Conservation (phyloP, 352 stramenopile genomes). For the Phytophthora agathidicida region DNA sequence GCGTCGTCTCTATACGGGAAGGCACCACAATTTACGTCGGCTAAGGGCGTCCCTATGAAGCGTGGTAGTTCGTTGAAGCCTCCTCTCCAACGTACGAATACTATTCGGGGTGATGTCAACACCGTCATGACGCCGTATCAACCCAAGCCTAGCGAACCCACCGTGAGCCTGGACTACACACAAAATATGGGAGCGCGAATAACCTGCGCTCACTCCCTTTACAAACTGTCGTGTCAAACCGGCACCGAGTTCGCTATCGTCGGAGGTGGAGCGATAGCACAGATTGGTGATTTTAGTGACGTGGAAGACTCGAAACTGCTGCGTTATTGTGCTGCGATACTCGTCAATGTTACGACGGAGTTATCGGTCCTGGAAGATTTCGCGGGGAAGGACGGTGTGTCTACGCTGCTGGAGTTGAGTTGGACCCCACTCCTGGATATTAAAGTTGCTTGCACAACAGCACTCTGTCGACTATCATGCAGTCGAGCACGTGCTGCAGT, state of each 20-base stretch:
- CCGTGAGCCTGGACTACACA: constrained; percentile 1
- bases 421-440: constrained; percentile 72
- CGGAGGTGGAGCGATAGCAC: constrained; percentile 57
- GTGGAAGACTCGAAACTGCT: constrained; percentile 60
- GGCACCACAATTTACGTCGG: background rate
- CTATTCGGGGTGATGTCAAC: constrained; percentile 46
- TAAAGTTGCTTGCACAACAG: constrained; percentile 70
- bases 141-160: constrained; percentile 3
- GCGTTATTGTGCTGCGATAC: constrained; percentile 62
- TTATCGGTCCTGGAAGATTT: constrained; percentile 51
- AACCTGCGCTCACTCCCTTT: constrained; percentile 76
- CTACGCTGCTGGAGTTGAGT: constrained; percentile 69
- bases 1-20: constrained; percentile 1
- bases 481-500: constrained; percentile 36
- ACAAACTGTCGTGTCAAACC: constrained; percentile 77
- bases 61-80: constrained; percentile 6
- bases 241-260: constrained; percentile 69
- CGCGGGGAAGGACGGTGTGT: constrained; percentile 53
- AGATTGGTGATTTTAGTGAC: constrained; percentile 79
- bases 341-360: constrained; percentile 71
- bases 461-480: constrained; percentile 65
- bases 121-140: constrained; percentile 29
- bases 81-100: constrained; percentile 36
- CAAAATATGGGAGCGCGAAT: constrained; percentile 64
- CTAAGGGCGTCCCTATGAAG: constrained; percentile 21